Base-by-base conservation (phyloP, 2,329 filamentous ascomycete genomes). In the Fusarium pseudocircinatum region DNA sequence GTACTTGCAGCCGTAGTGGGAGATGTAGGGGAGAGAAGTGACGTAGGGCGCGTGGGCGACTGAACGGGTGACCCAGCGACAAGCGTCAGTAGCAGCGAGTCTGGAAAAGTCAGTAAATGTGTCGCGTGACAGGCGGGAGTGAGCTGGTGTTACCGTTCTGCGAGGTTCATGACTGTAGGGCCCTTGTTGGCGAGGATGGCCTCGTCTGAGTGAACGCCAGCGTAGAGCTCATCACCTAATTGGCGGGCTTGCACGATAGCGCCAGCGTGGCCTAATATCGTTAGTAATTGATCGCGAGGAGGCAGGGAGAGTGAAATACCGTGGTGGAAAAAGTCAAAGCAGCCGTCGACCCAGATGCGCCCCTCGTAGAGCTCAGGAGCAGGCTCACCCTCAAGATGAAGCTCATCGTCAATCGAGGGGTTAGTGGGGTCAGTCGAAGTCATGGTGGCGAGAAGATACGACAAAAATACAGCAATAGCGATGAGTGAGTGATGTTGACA, bases 261-360 rank as follows among this genome's bases (percentile, higher is more conserved):
- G 69, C 96, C 96, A 10, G 96, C 96, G 85, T 99, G 96, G 78
- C 96, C 94, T 96, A 18, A 16, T 7, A n/a, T 9, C 7, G 43
- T 74, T 1, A 69, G 46, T 49, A 11, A 20, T 1, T 16, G 22
- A n/a, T 14, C 8, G 26, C 43, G 36, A 34, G 13, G 14, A 12
- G 3, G 2, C 0, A 4, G 1, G 2, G 12, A 28, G 28, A 18
- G 14, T 13, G n/a, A 44, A 24, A 85, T 75, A 94, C 94, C 96
- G 82, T 98, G 96, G 82, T 99, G 96, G 84, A 95, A 97, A 84
- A 99, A 99, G 86, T 99, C 96, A 85, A 98, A 99, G 87, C 96
- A 99, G 72, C 96, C 96, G 82, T 99, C 96, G 32, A 99, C 93
- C 97, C 97, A 99, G 79, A 99, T 94, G 75, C 96, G 91, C 78